These are phyloP conservation scores for Rhododendron williamsianum DNA, from an alignment of 148 eudicot species.

Conservation along the genomic window DNA sequence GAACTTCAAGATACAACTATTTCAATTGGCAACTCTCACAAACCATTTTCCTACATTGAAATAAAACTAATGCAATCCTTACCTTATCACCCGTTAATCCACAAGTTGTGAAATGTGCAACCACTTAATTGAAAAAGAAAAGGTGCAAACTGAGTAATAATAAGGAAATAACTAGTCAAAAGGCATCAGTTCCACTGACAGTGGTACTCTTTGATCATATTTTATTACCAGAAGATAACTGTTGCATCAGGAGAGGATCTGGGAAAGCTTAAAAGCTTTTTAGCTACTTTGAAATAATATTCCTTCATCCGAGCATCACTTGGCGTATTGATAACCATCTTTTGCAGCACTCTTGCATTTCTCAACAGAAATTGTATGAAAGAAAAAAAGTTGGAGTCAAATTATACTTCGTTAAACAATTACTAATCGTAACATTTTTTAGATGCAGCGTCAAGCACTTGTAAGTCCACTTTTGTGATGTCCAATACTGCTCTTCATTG, in stretches of 20 bases:
- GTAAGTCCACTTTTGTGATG: not conserved
- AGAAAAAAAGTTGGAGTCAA: too few relatives aligned
- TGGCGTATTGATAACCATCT: too few relatives aligned
- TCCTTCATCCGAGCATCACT: too few relatives aligned
- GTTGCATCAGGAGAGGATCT: too few relatives aligned
- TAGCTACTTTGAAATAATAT: too few relatives aligned
- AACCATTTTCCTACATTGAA: not conserved
- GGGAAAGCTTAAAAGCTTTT: too few relatives aligned
- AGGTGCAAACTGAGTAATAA: not conserved
- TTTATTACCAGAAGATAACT: too few relatives aligned
- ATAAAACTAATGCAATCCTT: not conserved
- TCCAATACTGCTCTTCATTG: not conserved
- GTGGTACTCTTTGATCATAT: not conserved
- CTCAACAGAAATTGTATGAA: too few relatives aligned
- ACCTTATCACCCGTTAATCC: not conserved
- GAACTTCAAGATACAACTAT: not conserved
- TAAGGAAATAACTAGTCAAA: not conserved
- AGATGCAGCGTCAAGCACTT: not conserved
- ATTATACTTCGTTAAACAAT: too few relatives aligned
- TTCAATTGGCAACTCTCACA: not conserved
- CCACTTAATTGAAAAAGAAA: not conserved
- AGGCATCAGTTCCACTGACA: not conserved
- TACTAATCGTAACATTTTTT: not conserved
- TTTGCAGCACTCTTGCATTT: too few relatives aligned
- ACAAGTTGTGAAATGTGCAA: not conserved